Conservation (phyloP, 2,329 filamentous ascomycete species). For the Monosporascus sp. region DNA sequence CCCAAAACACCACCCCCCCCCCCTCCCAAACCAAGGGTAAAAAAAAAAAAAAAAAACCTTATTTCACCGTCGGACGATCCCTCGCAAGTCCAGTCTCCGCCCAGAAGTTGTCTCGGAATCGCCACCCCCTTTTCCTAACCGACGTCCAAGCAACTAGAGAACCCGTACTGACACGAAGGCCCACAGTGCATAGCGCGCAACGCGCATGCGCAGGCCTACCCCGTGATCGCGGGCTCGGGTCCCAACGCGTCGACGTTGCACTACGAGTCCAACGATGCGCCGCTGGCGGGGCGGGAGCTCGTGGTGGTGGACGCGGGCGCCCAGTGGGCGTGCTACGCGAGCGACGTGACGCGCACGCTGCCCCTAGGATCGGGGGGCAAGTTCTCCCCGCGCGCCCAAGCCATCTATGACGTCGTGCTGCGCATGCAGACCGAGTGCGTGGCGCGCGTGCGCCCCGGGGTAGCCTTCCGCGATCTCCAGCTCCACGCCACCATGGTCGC, state of each 20-base stretch:
- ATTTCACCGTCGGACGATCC: too few relatives aligned
- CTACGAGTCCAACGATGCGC: slow-evolving; percentile 74
- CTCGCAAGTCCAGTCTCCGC: too few relatives aligned
- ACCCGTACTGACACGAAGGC: not conserved
- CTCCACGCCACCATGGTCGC: slow-evolving; percentile 67
- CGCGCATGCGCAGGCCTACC: slow-evolving; percentile 76
- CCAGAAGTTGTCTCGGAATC: too few relatives aligned
- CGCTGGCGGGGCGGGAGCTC: slow-evolving; percentile 63
- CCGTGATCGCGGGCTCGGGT: slow-evolving; percentile 81
- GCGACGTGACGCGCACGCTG: slow-evolving; percentile 84
- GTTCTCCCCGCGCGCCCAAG: slow-evolving; percentile 63
- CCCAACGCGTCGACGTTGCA: slow-evolving; percentile 80
- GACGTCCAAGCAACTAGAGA: too few relatives aligned
- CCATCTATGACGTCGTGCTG: slow-evolving; percentile 72
- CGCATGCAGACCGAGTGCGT: slow-evolving; percentile 78
- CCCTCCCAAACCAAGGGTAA: too few relatives aligned
- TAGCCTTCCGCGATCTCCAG: slow-evolving; percentile 67
- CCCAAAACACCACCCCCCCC: too few relatives aligned
- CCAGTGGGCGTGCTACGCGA: slow-evolving; percentile 81
- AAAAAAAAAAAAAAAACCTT: too few relatives aligned
- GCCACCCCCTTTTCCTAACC: too few relatives aligned
- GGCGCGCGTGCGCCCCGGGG: slow-evolving; percentile 60
- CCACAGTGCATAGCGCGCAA: slow-evolving; percentile 59
- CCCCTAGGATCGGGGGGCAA: slow-evolving; percentile 49
- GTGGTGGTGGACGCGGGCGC: slow-evolving; percentile 83